Evolutionary conservation across 108 stramenopile genomes (phyloP), one percentile per base, ranked within the genome.

Genomic region (Epithemia pelagica): DNA sequence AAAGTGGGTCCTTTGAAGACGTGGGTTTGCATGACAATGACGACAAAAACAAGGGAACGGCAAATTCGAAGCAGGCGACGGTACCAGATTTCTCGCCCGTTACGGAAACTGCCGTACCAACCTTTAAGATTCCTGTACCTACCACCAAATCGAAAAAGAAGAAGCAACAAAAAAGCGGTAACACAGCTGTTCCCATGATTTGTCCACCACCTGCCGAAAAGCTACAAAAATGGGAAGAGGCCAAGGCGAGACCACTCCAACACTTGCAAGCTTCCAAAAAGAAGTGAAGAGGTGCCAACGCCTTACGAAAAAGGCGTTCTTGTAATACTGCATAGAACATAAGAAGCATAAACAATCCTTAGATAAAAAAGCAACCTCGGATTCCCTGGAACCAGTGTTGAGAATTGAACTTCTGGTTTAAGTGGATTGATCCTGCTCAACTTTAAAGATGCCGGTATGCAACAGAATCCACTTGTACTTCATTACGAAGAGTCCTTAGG

Each of bases 141-240:
- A 46, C 5, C 15, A 46, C 10, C 37, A 46, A 46, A 5, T 5
- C 37, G 37, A 46, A 46, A 46, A 5, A 46, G 15, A 46, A 46
- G 15, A 46, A 15, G 5, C 37, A 46, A 46, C 5, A 46, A 15
- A 15, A 46, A 5, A 46, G 37, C 37, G 15, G 15, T 5, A 46
- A 46, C 5, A 66, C 27, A 1, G 19, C 25, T 1, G 30, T 66
- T 66, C 65, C 65, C 1, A 26, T 66, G 26, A 26, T 66, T 5
- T n/a, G 32, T 1, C 65, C 65, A 2, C 65, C 65, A 25, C 52
- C 65, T 2, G 51, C 53, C 5, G 65, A 66, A 55, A 66, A 54
- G 54, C 5, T 66, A 1, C n/a, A 66, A 26, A 66, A 55, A 20
- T 66, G 54, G 52, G 62, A 63, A 33, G 32, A 63, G 32, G 62